phyloP scores from a whole-genome alignment of 805 yeast genomes.

The Ogataea naganishii region DNA sequence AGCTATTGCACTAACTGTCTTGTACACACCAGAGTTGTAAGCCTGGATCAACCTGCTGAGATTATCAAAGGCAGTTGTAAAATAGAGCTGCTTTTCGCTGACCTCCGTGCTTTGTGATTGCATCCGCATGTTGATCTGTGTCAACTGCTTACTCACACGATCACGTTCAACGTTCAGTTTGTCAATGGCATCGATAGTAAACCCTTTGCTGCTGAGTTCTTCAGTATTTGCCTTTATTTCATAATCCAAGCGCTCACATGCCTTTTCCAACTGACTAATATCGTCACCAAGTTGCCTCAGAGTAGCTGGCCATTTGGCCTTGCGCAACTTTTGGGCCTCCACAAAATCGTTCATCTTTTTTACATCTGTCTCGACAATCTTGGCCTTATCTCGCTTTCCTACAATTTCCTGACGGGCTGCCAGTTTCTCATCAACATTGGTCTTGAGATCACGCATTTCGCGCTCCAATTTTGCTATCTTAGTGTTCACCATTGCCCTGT shows the following conservation, averaged over 20 bases:
- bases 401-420: conserved; percentile 36
- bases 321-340: conserved; percentile 55
- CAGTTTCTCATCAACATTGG: conserved; percentile 31
- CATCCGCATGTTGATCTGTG: conserved; percentile 29
- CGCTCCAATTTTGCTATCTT: conserved; percentile 34
- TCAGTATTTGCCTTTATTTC: conserved; percentile 31
- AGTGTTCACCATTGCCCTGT: conserved; percentile 37
- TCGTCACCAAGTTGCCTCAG: conserved; percentile 52
- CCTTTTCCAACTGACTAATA: conserved; percentile 33
- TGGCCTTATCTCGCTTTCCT: conserved; percentile 45
- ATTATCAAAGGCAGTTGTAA: conserved; percentile 39
- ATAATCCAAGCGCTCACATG: conserved; percentile 30
- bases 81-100: conserved; percentile 39
- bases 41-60: conserved; percentile 43
- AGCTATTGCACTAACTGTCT: conserved; percentile 31
- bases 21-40: conserved; percentile 47
- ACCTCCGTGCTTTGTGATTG: conserved; percentile 38
- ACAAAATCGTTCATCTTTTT: conserved; percentile 65
- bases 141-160: conserved; percentile 44
- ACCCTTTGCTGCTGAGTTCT: conserved; percentile 44
- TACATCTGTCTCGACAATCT: conserved; percentile 63
- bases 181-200: conserved; percentile 57
- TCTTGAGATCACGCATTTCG: conserved; percentile 31
- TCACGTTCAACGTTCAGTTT: conserved; percentile 54
- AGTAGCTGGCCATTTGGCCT: conserved; percentile 52